Conservation (phyloP, 306 rosid genomes). For the Cucurbita pepo region DNA sequence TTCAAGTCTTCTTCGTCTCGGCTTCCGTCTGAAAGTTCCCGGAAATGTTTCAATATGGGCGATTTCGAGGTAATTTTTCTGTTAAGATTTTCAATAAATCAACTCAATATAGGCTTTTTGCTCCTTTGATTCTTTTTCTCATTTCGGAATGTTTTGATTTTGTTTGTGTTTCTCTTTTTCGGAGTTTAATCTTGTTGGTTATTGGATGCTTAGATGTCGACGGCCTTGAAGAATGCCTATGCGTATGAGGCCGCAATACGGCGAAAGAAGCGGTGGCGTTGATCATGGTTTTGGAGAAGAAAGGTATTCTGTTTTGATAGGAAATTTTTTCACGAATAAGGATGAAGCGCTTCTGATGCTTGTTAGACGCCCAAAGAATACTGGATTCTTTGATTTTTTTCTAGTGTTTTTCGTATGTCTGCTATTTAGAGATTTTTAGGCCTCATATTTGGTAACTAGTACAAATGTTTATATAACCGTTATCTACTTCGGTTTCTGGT, state of each 20-base stretch:
- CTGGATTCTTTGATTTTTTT: constrained; percentile 22
- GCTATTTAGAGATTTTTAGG: neutral
- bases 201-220: constrained; percentile 37
- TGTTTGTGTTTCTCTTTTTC: neutral
- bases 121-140: neutral
- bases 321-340: constrained; percentile 32
- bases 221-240: constrained; percentile 59
- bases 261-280: constrained; percentile 69
- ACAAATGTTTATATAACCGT: neutral
- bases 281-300: constrained; percentile 44
- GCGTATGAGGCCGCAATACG: constrained; percentile 49
- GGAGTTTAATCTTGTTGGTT: constrained; percentile 2
- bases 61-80: neutral
- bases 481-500: neutral
- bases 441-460: neutral
- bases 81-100: neutral
- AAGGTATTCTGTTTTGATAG: constrained; percentile 27
- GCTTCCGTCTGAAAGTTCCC: neutral
- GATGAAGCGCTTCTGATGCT: constrained; percentile 63
- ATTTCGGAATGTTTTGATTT: neutral
- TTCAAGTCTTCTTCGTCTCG: neutral
- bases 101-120: neutral
- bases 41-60: neutral
- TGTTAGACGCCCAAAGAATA: constrained; percentile 39
- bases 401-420: neutral